Evolutionary conservation across 108 stramenopile genomes (phyloP).

Genomic region (Skeletonema costatum): DNA sequence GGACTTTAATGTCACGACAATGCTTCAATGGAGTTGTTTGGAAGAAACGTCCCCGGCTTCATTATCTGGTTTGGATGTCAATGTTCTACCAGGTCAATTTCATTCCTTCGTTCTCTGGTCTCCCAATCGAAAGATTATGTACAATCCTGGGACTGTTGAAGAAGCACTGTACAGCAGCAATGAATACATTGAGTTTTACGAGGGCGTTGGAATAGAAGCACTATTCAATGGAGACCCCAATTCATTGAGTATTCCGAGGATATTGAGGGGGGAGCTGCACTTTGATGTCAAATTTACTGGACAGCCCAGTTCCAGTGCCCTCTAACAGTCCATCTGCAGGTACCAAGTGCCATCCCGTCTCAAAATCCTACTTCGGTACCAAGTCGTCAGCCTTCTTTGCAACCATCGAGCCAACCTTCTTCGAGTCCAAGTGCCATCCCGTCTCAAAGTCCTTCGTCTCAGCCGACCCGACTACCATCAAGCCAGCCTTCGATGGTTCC

Average conservation of each 20-base stretch:
- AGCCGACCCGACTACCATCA: background rate
- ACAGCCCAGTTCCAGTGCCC: slow-evolving; percentile 6
- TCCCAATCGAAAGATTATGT: slow-evolving; percentile 23
- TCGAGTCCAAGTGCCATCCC: background rate
- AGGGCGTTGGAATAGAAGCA: slow-evolving; percentile 14
- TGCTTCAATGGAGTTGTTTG: slow-evolving; percentile 9
- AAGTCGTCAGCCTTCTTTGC: background rate
- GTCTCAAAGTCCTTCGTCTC: background rate
- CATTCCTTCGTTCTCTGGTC: slow-evolving; percentile 33
- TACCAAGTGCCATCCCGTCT: background rate
- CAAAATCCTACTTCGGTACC: background rate
- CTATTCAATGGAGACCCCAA: slow-evolving; percentile 11
- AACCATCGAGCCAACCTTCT: background rate
- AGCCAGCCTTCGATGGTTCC: background rate
- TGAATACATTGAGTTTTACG: slow-evolving; percentile 20
- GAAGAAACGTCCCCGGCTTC: slow-evolving; percentile 1
- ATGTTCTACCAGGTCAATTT: background rate
- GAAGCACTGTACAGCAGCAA: slow-evolving; percentile 16
- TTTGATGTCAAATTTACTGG: slow-evolving; percentile 16
- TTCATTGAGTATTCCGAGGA: slow-evolving; percentile 5
- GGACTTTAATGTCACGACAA: slow-evolving; percentile 21
- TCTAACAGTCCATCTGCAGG: background rate
- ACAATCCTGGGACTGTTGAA: slow-evolving; percentile 4
- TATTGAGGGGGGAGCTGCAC: slow-evolving; percentile 14
- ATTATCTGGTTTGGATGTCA: slow-evolving; percentile 6